Evolutionary conservation across 768 basidiomycete species (phyloP).

Genomic region (Russula griseocarnosa): DNA sequence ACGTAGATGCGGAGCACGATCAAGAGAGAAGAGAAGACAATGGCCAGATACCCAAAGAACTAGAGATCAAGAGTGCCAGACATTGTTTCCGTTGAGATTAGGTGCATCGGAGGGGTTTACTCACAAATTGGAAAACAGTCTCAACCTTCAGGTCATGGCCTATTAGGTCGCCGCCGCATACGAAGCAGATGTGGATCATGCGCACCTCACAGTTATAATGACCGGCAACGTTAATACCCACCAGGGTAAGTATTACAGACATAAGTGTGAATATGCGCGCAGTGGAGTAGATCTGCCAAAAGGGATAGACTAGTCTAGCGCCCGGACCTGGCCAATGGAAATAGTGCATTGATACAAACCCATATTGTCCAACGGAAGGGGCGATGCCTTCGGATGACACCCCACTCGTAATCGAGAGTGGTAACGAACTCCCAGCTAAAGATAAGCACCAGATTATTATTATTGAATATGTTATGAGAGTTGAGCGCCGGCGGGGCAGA

Average conservation of each 20-base stretch:
- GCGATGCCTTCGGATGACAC: too few relatives aligned
- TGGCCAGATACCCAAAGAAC: neutral
- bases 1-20: constrained; percentile 1
- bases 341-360: too few relatives aligned
- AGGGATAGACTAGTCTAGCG: too few relatives aligned
- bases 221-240: neutral
- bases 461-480: too few relatives aligned
- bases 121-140: neutral
- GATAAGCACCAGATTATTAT: too few relatives aligned
- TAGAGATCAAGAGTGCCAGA: neutral
- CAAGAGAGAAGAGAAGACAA: neutral
- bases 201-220: neutral
- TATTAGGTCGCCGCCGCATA: neutral
- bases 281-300: too few relatives aligned
- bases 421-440: too few relatives aligned
- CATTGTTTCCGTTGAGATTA: neutral
- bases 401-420: too few relatives aligned
- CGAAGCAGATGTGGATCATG: neutral
- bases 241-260: neutral
- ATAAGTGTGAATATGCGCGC: too few relatives aligned
- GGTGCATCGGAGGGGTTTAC: neutral
- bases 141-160: neutral
- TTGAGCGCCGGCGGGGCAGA: too few relatives aligned
- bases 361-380: too few relatives aligned
- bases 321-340: too few relatives aligned